phyloP scores from a whole-genome alignment of 1,284 basidiomycete species.

The Microbotryum lychnidis-dioicae region DNA sequence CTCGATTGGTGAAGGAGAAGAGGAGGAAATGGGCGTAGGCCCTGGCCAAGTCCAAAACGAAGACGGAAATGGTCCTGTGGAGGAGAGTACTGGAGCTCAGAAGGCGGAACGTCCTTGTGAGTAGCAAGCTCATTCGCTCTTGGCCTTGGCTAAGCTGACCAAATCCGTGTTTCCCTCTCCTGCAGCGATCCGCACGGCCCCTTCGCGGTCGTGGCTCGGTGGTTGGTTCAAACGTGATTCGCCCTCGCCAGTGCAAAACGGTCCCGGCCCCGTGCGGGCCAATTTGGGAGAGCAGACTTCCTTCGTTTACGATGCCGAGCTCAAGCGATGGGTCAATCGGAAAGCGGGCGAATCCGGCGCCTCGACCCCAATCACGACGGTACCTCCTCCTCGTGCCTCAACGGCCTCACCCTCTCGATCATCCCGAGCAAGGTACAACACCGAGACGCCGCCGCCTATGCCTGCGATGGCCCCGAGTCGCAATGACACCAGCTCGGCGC shows the following conservation, averaged over 20 bases:
- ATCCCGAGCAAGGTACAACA: slow-evolving; percentile 40
- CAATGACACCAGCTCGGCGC: background rate
- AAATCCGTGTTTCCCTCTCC: background rate
- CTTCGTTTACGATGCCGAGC: slow-evolving; percentile 90
- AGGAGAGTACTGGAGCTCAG: slow-evolving; percentile 32
- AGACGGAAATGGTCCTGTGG: background rate
- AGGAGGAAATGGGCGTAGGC: slow-evolving; percentile 7
- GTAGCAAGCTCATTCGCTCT: background rate
- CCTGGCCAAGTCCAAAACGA: background rate
- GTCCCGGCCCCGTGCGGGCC: slow-evolving; percentile 65
- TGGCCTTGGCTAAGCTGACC: background rate
- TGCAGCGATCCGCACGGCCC: slow-evolving; percentile 28
- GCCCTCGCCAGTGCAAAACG: slow-evolving; percentile 38
- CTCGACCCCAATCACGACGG: slow-evolving; percentile 47
- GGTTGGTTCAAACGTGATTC: slow-evolving; percentile 48
- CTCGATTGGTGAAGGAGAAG: slow-evolving; percentile 19
- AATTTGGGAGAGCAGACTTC: slow-evolving; percentile 85
- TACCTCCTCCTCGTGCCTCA: slow-evolving; percentile 59
- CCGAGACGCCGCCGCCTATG: slow-evolving; percentile 27
- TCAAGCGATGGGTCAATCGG: slow-evolving; percentile 94
- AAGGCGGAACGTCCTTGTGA: slow-evolving; percentile 19
- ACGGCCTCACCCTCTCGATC: slow-evolving; percentile 64
- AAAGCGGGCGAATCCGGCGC: slow-evolving; percentile 59
- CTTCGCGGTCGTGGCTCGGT: slow-evolving; percentile 58
- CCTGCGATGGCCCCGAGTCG: slow-evolving; percentile 13